A percentile compares a stretch with the other conserved stretches of the same genome.
Conservation (phyloP, 805 yeast species). For the Wickerhamomyces queroliae region DNA sequence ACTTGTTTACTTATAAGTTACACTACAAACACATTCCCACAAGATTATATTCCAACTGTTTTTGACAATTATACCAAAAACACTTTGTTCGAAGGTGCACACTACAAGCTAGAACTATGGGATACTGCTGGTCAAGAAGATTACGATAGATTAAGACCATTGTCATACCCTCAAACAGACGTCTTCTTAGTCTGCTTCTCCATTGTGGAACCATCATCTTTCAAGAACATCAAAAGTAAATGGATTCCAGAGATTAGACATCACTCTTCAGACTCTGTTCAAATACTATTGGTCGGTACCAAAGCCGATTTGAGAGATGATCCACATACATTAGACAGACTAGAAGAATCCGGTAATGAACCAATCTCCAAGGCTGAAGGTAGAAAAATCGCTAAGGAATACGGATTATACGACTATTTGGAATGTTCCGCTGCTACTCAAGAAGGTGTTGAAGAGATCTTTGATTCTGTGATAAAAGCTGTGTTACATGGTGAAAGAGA, state of each 20-base stretch:
- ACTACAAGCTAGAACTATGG: conserved; percentile 84
- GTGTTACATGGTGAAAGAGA: conserved; percentile 35
- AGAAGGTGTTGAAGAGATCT: conserved; percentile 77
- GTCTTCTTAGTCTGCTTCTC: conserved; percentile 84
- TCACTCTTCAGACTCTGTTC: conserved; percentile 68
- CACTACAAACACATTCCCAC: conserved; percentile 89
- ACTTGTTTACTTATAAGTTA: conserved; percentile 84
- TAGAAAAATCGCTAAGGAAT: conserved; percentile 55
- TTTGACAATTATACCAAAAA: conserved; percentile 89
- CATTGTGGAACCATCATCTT: conserved; percentile 73
- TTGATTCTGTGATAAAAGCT: conserved; percentile 73
- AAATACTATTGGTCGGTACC: conserved; percentile 79
- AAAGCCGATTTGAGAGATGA: conserved; percentile 83
- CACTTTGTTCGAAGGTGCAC: conserved; percentile 76
- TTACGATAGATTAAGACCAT: conserved; percentile 82
- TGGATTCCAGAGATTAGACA: conserved; percentile 86
- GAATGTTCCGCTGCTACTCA: conserved; percentile 93
- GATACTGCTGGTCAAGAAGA: conserved; percentile 96
- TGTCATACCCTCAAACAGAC: conserved; percentile 89
- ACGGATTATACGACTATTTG: conserved; percentile 67
- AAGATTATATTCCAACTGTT: conserved; percentile 91
- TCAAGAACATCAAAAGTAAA: conserved; percentile 72
- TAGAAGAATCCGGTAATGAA: conserved; percentile 52
- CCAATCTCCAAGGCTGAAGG: conserved; percentile 67
- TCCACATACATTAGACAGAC: conserved; percentile 58